phyloP scores from a whole-genome alignment of 805 yeast genomes.

The Tetrapisispora namnaoensis region DNA sequence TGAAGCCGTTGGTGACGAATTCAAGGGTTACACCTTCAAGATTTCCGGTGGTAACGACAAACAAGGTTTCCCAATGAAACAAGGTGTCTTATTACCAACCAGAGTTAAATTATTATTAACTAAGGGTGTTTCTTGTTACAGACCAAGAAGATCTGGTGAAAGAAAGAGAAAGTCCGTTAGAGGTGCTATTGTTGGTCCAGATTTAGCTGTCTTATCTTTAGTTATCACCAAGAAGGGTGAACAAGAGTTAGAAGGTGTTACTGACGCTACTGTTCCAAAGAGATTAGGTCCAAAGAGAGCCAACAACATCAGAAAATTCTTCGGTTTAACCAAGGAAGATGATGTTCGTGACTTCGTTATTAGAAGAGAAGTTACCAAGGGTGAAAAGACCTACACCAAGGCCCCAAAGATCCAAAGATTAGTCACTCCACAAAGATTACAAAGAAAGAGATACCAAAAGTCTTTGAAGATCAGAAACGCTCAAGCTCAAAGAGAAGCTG shows the following conservation, averaged over 20 bases:
- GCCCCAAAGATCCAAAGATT: constrained; percentile 99
- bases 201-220: constrained; percentile 90
- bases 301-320: constrained; percentile 99
- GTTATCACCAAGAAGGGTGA: constrained; percentile 97
- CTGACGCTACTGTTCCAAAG: constrained; percentile 92
- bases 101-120: constrained; percentile 94
- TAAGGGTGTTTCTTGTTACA: constrained; percentile 96
- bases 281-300: constrained; percentile 99
- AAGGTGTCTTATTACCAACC: constrained; percentile 99
- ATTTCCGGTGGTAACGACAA: constrained; percentile 99
- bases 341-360: constrained; percentile 72
- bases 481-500: constrained; percentile 99
- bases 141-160: constrained; percentile 99
- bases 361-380: constrained; percentile 97
- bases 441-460: constrained; percentile 96
- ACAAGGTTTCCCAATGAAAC: constrained; percentile 99
- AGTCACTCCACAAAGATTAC: constrained; percentile 97
- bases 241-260: constrained; percentile 87
- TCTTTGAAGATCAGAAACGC: constrained; percentile 93
- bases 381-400: constrained; percentile 97
- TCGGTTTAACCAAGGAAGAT: constrained; percentile 56
- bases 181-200: constrained; percentile 98
- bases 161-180: constrained; percentile 99
- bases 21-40: constrained; percentile 98
- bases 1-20: constrained; percentile 95